Evolutionary conservation across 805 yeast species (phyloP), one percentile per base, ranked within the genome.

Genomic region (Schizosaccharomyces osmophilus): DNA sequence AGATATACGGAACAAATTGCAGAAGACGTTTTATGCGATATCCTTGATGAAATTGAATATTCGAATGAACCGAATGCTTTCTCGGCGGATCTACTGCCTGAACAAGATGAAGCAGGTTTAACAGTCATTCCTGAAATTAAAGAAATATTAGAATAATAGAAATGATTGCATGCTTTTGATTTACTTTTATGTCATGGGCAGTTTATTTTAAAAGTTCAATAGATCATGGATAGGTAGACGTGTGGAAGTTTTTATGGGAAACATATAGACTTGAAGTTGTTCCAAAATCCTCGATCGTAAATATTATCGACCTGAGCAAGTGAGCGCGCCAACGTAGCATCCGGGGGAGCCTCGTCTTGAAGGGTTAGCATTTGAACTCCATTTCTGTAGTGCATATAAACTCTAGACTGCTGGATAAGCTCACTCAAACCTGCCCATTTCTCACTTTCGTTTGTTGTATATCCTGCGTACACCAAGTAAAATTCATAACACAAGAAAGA

Each of bases 11-110:
- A 85, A 65, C 77, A 75, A 62, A 79, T 89, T 6, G 82, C 87
- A 1, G 95, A 87, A 64, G 95, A 87, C 65, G 78, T 84, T 65
- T 81, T 80, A 1, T 83, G 84, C 81, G 98, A 93, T 71, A 68
- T 88, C 2, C 68, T 90, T 3, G 97, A 93, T 68, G 95, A 93
- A 70, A 78, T 85, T 0, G 89, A 39, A 9, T 42, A 43, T 11
- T n/a, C 51, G 9, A 51, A 59, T 11, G 60, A 51, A 22, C 51
- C 51, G 3, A 45, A 45, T 45, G 17, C 51, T n/a, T 45, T 24
- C 13, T 45, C 51, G 22, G 36, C 36, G 9, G 36, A 51, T 24
- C 11, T 29, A 24, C 11, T 29, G 11, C 57, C 22, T 87, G 36
- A 22, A 22, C 36, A 22, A 29, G 26, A 22, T 11, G 57, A n/a